phyloP scores from a whole-genome alignment of 176 grass and related monocot genomes.

The Saccharum officinarum region DNA sequence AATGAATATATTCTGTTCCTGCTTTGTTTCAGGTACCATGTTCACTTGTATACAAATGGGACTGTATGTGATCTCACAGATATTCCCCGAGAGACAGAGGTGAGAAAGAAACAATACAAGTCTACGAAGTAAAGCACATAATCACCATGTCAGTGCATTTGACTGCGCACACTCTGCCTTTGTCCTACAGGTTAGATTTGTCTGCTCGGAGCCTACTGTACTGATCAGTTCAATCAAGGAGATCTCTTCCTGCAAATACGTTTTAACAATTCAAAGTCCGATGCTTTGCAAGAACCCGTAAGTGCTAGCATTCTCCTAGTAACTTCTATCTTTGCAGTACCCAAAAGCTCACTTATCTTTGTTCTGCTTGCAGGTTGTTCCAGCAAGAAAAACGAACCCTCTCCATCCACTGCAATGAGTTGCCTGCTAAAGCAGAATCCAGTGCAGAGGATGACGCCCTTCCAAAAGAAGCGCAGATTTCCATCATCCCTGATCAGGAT shows the following conservation, averaged over 20 bases:
- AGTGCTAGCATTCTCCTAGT: constrained; percentile 18
- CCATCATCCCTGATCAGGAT: constrained; percentile 47
- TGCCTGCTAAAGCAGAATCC: constrained; percentile 34
- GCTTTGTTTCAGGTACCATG: constrained; percentile 73
- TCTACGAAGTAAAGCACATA: background rate
- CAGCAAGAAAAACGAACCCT: constrained; percentile 75
- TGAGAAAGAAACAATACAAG: constrained; percentile 1
- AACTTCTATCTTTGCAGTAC: background rate
- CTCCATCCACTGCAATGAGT: constrained; percentile 76
- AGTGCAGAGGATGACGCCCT: constrained; percentile 35
- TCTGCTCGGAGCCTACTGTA: constrained; percentile 71
- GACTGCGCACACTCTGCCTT: background rate
- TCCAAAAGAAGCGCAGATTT: constrained; percentile 48
- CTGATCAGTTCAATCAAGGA: constrained; percentile 90
- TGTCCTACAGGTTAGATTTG: constrained; percentile 76
- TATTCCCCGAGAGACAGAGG: constrained; percentile 79
- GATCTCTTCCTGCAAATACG: constrained; percentile 93
- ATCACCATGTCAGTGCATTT: constrained; percentile 6
- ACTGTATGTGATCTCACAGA: constrained; percentile 89
- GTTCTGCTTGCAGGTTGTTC: constrained; percentile 57
- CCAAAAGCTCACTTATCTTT: background rate
- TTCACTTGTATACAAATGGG: constrained; percentile 85
- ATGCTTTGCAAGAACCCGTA: constrained; percentile 98
- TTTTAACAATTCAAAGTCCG: constrained; percentile 68
- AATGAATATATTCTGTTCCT: constrained; percentile 1